Base-by-base conservation (phyloP, 345 rosid species). In the Geranium rotundifolium region DNA sequence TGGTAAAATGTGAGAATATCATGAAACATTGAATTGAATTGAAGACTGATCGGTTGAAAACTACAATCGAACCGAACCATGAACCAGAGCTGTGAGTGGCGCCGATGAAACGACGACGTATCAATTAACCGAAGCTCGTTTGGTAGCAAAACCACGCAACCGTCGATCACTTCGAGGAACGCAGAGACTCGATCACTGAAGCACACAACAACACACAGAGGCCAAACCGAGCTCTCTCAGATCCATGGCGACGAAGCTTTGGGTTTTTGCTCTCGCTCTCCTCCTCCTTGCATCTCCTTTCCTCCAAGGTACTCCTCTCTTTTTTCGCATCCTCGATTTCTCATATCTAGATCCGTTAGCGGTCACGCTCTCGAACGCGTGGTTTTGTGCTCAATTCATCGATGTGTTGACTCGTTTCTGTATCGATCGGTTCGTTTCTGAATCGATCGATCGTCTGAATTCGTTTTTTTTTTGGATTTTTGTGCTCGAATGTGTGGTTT, bases 241-340 rank as follows among this genome's bases (percentile, higher is more conserved):
- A 1, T 0, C 10, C 18, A 57, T 57, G 60, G 30, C 60, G 16
- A 57, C 20, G 60, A 57, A 19, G 30, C 19, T 57, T 57, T 20
- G 60, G 60, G 31, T 57, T 57, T 20, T 57, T 31, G 27, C 20
- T 16, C 30, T 57, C 30, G 27, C 60, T 20, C 31, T 57, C 60
- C 16, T 57, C 30, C 60, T 57, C 30, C 60, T 57, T 9, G 90
- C 79, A 0, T 84, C 85, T 61, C 88, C 91, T 75, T 63, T 89
- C 63, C 79, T 85, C 63, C 91, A 87, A 78, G 98, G 95, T 91
- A 50, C 20, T 27, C 29, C 69, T 52, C 54, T 63, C 2, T 23
- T 23, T 23, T 2, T 23, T 23, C 2, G 27, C 27, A 23, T 46
- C 18, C 19, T 34, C 58, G 90, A 87, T 85, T 88, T 78, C 29